These are phyloP conservation scores for Besnoitia besnoiti DNA, from an alignment of 169 alveolate species.

Conservation along the genomic window DNA sequence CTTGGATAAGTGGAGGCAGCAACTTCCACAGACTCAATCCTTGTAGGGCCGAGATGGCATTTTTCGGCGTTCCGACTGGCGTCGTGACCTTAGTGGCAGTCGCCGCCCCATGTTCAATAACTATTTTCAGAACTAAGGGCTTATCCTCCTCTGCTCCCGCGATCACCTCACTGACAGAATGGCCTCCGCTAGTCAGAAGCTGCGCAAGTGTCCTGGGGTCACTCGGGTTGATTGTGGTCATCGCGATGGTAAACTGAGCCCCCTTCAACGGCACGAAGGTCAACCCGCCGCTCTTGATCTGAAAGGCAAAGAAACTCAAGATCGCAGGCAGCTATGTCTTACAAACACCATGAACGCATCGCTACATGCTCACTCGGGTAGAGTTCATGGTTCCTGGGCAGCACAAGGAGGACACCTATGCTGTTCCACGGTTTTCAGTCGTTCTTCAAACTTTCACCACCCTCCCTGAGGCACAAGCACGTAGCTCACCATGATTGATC, in stretches of 20 bases:
- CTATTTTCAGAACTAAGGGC: not conserved
- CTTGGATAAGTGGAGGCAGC: constrained; percentile 3
- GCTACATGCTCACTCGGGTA: too few relatives aligned
- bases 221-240: not conserved
- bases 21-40: not conserved
- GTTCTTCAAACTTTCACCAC: not conserved
- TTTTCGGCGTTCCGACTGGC: not conserved
- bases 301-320: not conserved
- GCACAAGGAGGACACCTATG: not conserved
- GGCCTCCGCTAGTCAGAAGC: not conserved
- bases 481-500: not conserved
- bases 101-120: not conserved
- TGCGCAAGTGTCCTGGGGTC: not conserved
- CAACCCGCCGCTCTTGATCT: not conserved
- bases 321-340: not conserved
- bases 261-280: not conserved
- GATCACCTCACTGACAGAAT: not conserved
- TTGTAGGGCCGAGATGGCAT: not conserved
- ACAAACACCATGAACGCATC: not conserved
- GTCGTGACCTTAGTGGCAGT: constrained; percentile 7
- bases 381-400: too few relatives aligned
- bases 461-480: not conserved
- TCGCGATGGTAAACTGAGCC: not conserved
- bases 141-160: not conserved
- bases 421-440: not conserved